phyloP scores from a whole-genome alignment of 352 stramenopile species.

The Phytophthora fragariae region DNA sequence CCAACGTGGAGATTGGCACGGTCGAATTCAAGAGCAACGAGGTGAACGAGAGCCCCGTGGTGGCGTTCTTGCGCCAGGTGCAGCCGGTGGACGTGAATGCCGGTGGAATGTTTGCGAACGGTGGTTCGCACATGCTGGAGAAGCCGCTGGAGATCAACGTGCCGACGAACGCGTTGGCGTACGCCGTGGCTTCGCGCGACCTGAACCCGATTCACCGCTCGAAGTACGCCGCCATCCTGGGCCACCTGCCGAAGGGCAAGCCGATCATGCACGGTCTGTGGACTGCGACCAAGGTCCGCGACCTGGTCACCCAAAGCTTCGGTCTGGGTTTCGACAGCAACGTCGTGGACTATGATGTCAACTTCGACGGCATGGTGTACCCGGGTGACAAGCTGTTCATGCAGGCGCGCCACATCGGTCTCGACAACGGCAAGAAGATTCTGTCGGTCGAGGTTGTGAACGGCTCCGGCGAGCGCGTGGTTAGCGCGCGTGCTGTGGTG shows the following conservation, averaged over 20 bases:
- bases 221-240: conserved; percentile 75
- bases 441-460: conserved; percentile 85
- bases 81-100: conserved; percentile 34
- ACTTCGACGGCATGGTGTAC: conserved; percentile 91
- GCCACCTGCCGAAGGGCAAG: conserved; percentile 71
- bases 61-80: conserved; percentile 50
- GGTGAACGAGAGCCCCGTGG: conserved; percentile 59
- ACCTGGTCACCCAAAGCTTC: conserved; percentile 67
- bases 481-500: conserved; percentile 73
- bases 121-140: conserved; percentile 73
- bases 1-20: conserved; percentile 40
- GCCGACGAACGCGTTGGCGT: conserved; percentile 65
- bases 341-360: conserved; percentile 76
- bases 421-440: conserved; percentile 70
- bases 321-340: conserved; percentile 65
- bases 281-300: conserved; percentile 85
- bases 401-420: conserved; percentile 76
- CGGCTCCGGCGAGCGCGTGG: conserved; percentile 68
- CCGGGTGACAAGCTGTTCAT: conserved; percentile 82
- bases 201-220: conserved; percentile 91
- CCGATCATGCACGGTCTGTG: conserved; percentile 92
- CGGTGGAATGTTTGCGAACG: conserved; percentile 51
- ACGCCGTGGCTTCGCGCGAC: conserved; percentile 84
- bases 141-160: conserved; percentile 74
- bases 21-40: conserved; percentile 47